These are phyloP conservation scores for Aspergillus neoniger DNA, from an alignment of 2,329 filamentous ascomycete species.

Conservation along the genomic window DNA sequence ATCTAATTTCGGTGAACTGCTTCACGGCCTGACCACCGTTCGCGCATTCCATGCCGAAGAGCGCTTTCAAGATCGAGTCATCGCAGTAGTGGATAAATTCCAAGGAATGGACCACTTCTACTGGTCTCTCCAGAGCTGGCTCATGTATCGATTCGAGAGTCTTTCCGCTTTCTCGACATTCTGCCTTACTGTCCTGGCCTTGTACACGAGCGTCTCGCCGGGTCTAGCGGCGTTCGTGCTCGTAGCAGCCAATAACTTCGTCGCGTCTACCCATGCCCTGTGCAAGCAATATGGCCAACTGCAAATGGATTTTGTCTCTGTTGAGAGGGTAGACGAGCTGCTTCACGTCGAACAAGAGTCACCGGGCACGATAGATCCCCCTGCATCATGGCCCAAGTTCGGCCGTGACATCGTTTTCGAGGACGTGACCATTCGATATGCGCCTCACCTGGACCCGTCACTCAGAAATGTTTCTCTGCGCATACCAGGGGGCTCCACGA, in stretches of 20 bases:
- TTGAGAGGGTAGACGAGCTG: constrained; percentile 82
- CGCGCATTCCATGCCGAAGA: constrained; percentile 77
- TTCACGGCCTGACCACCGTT: constrained; percentile 84
- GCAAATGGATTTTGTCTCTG: constrained; percentile 89
- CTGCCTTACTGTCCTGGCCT: constrained; percentile 69
- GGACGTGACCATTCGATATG: constrained; percentile 76
- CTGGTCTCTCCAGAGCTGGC: constrained; percentile 84
- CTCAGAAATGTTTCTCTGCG: constrained; percentile 68
- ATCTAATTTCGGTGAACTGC: constrained; percentile 85
- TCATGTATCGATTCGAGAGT: constrained; percentile 74
- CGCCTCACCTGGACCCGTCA: constrained; percentile 73
- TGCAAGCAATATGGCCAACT: constrained; percentile 81
- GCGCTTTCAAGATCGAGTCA: constrained; percentile 77
- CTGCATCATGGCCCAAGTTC: constrained; percentile 74
- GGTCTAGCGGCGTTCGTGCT: constrained; percentile 84
- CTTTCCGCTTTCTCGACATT: constrained; percentile 75
- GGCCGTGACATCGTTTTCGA: constrained; percentile 74
- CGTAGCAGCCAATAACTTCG: constrained; percentile 65
- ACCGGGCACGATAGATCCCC: constrained; percentile 66
- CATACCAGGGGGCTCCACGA: constrained; percentile 76
- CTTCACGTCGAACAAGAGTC: constrained; percentile 76
- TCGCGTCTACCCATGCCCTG: constrained; percentile 69
- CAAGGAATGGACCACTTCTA: constrained; percentile 97
- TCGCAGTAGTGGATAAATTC: constrained; percentile 80
- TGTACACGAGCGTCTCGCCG: constrained; percentile 72